Base-by-base conservation (phyloP, 208 protist species). In the Crithidia fasciculata region DNA sequence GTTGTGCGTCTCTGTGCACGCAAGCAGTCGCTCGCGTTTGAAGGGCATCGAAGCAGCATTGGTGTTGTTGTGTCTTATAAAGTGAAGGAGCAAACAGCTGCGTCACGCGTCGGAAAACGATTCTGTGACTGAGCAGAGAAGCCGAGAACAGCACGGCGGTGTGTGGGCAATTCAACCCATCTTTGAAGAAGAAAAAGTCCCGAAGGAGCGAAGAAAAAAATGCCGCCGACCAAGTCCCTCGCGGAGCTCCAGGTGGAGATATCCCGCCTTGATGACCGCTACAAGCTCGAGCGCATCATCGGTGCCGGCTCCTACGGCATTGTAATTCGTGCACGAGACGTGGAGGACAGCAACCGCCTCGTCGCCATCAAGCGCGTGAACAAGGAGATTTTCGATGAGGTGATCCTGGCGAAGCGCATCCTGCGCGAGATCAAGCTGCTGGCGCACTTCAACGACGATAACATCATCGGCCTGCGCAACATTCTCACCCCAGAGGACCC, bases 341-440 rank as follows among this genome's bases (percentile, higher is more conserved):
- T 62, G 19, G 69, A 83, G 40, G 86, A 92, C 58, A 75, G 81
- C 57, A 89, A 94, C 69, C 74, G 79, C 39, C 80, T 92, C 59
- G 95, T 98, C 16, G 96, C 96, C 47, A 96, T 99, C 62, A 99
- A 99, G 84, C 92, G 97, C 49, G 92, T 98, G 40, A 97, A 97
- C 75, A 96, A 98, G 84, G 95, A 97, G 57, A 98, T 98, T 37
- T 99, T 98, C 76, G 88, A 95, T 16, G 94, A 98, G 70, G 79
- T 90, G 10, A 91, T 93, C 44, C 77, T 98, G 65, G 90, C 95
- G 36, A 98, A 97, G 85, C 91, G 97, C 37, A 97, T 98, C 52
- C 81, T 99, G 57, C 93, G 97, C 10, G 97, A 99, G 83, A 97
- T 99, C 65, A 98, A 98, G 79, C 83, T 99, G 39, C 83, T 98